These are phyloP conservation scores for Gastrodia elata DNA, from an alignment of 106 monocot species.

Conservation along the genomic window DNA sequence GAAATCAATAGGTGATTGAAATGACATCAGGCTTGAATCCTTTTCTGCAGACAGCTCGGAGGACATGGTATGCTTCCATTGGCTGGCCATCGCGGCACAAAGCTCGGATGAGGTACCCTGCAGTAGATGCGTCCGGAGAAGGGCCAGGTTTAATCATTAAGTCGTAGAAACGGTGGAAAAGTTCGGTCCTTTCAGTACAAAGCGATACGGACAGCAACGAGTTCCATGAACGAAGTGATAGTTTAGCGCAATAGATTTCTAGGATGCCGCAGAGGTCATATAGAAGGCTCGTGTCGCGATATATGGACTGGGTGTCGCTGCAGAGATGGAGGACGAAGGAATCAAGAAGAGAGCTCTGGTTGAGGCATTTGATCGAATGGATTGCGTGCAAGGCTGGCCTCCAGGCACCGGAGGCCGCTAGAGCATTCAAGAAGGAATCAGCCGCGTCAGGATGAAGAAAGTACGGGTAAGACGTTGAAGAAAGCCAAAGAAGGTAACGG, in stretches of 20 bases:
- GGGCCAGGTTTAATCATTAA: constrained; percentile 15
- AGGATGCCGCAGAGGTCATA: constrained; percentile 3
- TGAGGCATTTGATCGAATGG: constrained; percentile 19
- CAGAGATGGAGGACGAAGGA: constrained; percentile 12
- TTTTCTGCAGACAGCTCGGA: constrained; percentile 19
- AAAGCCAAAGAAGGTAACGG: constrained; percentile 17
- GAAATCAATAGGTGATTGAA: constrained; percentile 20
- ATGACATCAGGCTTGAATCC: constrained; percentile 19
- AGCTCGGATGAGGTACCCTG: constrained; percentile 29
- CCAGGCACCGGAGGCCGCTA: constrained; percentile 12
- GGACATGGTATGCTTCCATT: constrained; percentile 24
- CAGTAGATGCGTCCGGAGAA: constrained; percentile 17
- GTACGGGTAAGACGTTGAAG: constrained; percentile 23
- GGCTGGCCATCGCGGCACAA: constrained; percentile 19
- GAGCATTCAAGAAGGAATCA: constrained; percentile 11
- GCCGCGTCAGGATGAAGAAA: background rate
- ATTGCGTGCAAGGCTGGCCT: constrained; percentile 12
- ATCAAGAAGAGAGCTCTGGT: background rate
- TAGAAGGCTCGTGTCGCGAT: background rate
- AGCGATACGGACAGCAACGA: constrained; percentile 24
- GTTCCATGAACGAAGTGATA: constrained; percentile 23
- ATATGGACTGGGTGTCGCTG: background rate
- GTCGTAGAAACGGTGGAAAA: constrained; percentile 27
- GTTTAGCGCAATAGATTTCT: constrained; percentile 4
- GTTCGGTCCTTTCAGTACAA: constrained; percentile 21